These are phyloP conservation scores for Microbotryum silenes-acaulis DNA, from an alignment of 1,284 basidiomycete genomes.

Conservation along the genomic window DNA sequence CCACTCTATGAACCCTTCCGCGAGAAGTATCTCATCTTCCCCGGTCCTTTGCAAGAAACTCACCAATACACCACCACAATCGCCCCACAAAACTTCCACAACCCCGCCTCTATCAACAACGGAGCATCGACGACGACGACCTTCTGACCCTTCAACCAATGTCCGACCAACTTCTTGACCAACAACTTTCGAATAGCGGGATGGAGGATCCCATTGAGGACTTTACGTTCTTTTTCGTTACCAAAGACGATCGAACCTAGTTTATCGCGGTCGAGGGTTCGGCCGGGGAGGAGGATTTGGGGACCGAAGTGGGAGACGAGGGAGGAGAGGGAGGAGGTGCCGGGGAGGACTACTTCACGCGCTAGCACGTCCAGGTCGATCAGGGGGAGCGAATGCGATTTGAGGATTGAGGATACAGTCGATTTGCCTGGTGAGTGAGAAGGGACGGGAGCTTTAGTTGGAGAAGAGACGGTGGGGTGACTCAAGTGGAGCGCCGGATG, in stretches of 20 bases:
- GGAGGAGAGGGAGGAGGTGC: slow-evolving; percentile 60
- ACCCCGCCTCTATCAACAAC: slow-evolving; percentile 79
- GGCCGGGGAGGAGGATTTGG: slow-evolving; percentile 58
- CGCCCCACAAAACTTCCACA: slow-evolving; percentile 77
- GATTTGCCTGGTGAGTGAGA: slow-evolving; percentile 55
- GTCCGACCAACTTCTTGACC: slow-evolving; percentile 56
- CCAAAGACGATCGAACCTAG: slow-evolving; percentile 80
- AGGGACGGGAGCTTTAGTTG: not conserved
- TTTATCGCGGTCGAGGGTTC: slow-evolving; percentile 67
- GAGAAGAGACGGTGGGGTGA: not conserved
- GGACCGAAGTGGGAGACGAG: slow-evolving; percentile 69
- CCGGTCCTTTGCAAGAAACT: slow-evolving; percentile 34
- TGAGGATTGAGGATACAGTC: slow-evolving; percentile 71
- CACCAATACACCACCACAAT: slow-evolving; percentile 86
- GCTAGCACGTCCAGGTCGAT: slow-evolving; percentile 91
- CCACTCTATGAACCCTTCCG: too few species aligned
- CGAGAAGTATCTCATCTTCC: too few species aligned
- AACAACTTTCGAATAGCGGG: slow-evolving; percentile 59
- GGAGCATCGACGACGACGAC: slow-evolving; percentile 85
- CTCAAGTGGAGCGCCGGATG: not conserved
- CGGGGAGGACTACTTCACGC: slow-evolving; percentile 77
- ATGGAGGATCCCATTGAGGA: slow-evolving; percentile 80
- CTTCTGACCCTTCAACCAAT: slow-evolving; percentile 70
- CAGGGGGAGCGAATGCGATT: slow-evolving; percentile 56
- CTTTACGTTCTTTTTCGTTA: slow-evolving; percentile 60